Evolutionary conservation across 2,329 filamentous ascomycete genomes (phyloP), one percentile per base, ranked within the genome.

Genomic region (Nothophaeocryptopus gaeumannii): DNA sequence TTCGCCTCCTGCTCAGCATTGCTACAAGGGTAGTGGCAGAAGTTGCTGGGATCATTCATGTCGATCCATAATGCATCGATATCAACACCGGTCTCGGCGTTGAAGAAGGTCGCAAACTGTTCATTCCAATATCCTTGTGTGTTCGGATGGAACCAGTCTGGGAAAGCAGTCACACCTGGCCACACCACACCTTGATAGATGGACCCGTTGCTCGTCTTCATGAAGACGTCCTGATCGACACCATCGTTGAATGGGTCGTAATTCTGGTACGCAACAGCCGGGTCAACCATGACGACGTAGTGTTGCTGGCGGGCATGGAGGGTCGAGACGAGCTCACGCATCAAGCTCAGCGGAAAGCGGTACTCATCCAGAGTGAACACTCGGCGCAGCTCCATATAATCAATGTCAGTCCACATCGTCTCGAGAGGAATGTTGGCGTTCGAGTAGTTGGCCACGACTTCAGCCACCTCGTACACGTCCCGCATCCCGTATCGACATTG

Each of bases 21-120:
- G 57, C 59, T 47, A 60, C 70, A 67, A 12, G 67, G 65, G 69
- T 54, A 75, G 58, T 71, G 8, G 64, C 67, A 60, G 69, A 84
- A 87, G 26, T 77, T 82, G 15, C 74, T 72, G 0, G 78, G 78
- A 60, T 83, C 81, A 29, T 77, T 79, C 81, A 86, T 81, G 59
- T 89, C 86, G 57, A 88, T 88, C 84, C 63, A 66, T 1, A 92
- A 73, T 1, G 80, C 88, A 54, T 92, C 88, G 41, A 92, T 85
- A 56, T 91, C 81, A 12, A 92, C 76, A 29, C 87, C 88, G 2
- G 70, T 76, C 0, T 82, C 73, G 0, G 78, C 68, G 52, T 77
- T 68, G 70, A 91, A 90, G 71, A 88, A 88, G 1, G 63, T 66
- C 0, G 64, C 67, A 58, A 92, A 85, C 63, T 91, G 79, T 4